phyloP scores from a whole-genome alignment of 805 yeast genomes.

The Wickerhamomyces pijperi region DNA sequence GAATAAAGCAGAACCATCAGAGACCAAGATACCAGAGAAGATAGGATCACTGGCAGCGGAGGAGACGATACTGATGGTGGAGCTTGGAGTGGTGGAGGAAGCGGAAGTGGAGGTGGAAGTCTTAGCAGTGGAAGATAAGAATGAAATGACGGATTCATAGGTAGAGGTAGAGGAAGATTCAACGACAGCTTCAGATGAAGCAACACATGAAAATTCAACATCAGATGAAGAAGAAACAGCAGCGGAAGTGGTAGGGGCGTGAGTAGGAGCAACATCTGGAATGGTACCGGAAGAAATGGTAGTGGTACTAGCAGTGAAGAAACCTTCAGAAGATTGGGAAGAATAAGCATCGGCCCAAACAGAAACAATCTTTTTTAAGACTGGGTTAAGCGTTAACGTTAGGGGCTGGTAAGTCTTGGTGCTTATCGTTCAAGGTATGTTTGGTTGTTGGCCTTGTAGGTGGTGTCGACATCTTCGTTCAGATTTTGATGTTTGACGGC shows the following conservation, averaged over 20 bases:
- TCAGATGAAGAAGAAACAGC: slow-evolving; percentile 4
- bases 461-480: slow-evolving; percentile 24
- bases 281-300: slow-evolving; percentile 13
- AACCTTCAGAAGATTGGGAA: slow-evolving; percentile 16
- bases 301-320: slow-evolving; percentile 24
- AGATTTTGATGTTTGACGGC: too few species aligned
- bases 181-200: slow-evolving; percentile 8
- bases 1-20: too few species aligned
- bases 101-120: too few species aligned
- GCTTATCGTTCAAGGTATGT: slow-evolving; percentile 20
- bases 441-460: slow-evolving; percentile 22
- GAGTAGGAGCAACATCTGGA: slow-evolving; percentile 8
- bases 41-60: too few species aligned
- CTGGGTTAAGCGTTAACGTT: slow-evolving; percentile 24
- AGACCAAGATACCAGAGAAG: too few species aligned
- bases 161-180: background rate
- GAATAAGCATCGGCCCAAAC: slow-evolving; percentile 21
- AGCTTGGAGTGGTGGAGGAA: too few species aligned
- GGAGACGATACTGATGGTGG: too few species aligned
- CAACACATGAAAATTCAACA: too few species aligned
- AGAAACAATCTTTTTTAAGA: slow-evolving; percentile 21
- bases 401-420: slow-evolving; percentile 24
- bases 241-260: slow-evolving; percentile 2
- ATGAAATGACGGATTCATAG: background rate
- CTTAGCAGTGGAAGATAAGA: too few species aligned